Percentiles rank a stretch among this genome's conserved stretches.
Conservation (phyloP, 331 rosid species). For the Stylosanthes scabra region DNA sequence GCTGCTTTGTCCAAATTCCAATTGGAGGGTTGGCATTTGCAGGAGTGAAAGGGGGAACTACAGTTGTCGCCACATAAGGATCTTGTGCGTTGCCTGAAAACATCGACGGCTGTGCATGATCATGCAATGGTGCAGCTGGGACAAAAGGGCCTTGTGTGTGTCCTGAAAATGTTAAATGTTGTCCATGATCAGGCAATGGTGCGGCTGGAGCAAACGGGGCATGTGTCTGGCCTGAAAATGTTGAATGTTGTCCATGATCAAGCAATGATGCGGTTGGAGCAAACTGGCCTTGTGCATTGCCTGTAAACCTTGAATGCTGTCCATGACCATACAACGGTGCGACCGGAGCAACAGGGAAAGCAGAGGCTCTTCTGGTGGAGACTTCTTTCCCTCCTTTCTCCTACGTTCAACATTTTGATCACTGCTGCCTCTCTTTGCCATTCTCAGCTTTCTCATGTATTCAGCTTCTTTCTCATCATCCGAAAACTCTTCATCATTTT, state of each 20-base stretch:
- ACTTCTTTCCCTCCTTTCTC: conserved; percentile 41
- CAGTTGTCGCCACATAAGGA: conserved; percentile 29
- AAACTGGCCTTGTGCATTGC: background rate
- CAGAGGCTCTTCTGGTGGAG: conserved; percentile 32
- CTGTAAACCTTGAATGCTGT: conserved; percentile 35
- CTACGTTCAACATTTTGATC: conserved; percentile 41
- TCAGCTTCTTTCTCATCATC: conserved; percentile 86
- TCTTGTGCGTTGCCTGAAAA: background rate
- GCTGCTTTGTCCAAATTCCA: conserved; percentile 54
- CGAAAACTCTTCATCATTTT: conserved; percentile 77
- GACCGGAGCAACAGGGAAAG: conserved; percentile 37
- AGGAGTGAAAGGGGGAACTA: conserved; percentile 51
- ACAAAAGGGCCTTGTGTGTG: conserved; percentile 9
- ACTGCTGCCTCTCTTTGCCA: conserved; percentile 55
- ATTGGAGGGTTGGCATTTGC: conserved; percentile 36
- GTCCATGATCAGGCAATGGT: background rate
- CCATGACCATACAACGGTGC: conserved; percentile 32
- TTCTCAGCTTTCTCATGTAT: conserved; percentile 53
- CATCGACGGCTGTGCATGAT: background rate
- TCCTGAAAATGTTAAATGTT: background rate
- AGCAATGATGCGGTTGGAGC: conserved; percentile 36
- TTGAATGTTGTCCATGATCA: conserved; percentile 38
- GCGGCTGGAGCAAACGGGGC: conserved; percentile 32
- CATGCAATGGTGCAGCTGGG: conserved; percentile 3
- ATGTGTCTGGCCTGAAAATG: conserved; percentile 7